Percentiles rank a stretch among this genome's conserved stretches.
Conservation (phyloP, 805 yeast genomes). For the Nakazawaea ernobii region DNA sequence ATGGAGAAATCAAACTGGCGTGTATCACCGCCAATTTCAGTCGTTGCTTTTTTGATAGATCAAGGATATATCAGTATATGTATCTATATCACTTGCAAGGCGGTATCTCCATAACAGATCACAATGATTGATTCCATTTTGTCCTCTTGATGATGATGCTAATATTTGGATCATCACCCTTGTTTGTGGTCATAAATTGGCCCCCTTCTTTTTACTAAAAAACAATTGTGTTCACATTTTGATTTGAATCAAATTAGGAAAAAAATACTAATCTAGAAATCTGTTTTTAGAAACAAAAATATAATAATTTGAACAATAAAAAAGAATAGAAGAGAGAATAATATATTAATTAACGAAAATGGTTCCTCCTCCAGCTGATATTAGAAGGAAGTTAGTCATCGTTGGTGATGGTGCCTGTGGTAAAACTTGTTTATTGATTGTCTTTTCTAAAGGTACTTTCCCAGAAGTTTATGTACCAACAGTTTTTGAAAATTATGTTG, state of each 20-base stretch:
- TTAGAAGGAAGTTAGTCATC: constrained; percentile 80
- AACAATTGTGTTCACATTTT: neutral
- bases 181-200: no score
- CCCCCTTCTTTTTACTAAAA: no score
- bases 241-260: neutral
- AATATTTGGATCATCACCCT: no score
- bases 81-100: no score
- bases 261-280: neutral
- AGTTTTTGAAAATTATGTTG: constrained; percentile 95
- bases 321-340: neutral
- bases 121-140: no score
- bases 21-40: no score
- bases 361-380: constrained; percentile 45
- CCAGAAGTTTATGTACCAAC: constrained; percentile 96
- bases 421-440: constrained; percentile 86
- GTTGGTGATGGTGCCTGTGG: constrained; percentile 99
- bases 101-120: no score
- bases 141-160: no score
- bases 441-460: constrained; percentile 80
- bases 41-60: no score
- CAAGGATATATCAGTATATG: no score
- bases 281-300: constrained; percentile 1
- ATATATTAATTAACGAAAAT: neutral
- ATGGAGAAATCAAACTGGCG: no score
- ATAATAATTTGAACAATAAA: neutral